These are phyloP conservation scores for Saksenaea oblongispora DNA, from an alignment of 371 early-diverging fungal species.

Conservation along the genomic window DNA sequence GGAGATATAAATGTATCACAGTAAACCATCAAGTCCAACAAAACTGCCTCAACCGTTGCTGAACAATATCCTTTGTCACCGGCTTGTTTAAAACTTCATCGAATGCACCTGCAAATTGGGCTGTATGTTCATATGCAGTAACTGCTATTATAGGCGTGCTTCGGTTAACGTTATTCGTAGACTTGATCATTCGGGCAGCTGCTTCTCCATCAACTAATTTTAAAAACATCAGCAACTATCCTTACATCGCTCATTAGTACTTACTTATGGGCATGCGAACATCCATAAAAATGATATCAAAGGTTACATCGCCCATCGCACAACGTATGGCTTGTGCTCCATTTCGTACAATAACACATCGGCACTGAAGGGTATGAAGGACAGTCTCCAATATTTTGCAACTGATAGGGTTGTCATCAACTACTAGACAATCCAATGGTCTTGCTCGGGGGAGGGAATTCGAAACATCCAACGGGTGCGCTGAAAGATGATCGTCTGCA, in stretches of 20 bases:
- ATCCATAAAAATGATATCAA: slow-evolving; percentile 93
- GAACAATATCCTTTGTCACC: slow-evolving; percentile 64
- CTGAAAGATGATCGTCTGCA: not conserved
- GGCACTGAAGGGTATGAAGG: slow-evolving; percentile 70
- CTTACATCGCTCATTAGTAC: slow-evolving; percentile 17
- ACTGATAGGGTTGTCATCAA: slow-evolving; percentile 90
- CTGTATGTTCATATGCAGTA: slow-evolving; percentile 69
- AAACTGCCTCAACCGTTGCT: slow-evolving; percentile 51
- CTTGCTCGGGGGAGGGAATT: not conserved
- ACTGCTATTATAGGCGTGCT: slow-evolving; percentile 76
- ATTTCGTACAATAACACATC: slow-evolving; percentile 83
- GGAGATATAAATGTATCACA: not conserved
- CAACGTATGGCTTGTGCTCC: slow-evolving; percentile 91
- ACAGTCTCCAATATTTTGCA: slow-evolving; percentile 88
- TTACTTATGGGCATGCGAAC: slow-evolving; percentile 89
- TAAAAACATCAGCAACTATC: not conserved
- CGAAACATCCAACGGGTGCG: not conserved
- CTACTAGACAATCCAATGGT: slow-evolving; percentile 69
- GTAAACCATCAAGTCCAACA: slow-evolving; percentile 16
- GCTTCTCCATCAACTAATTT: slow-evolving; percentile 84
- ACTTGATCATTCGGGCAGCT: slow-evolving; percentile 93
- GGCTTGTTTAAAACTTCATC: slow-evolving; percentile 77
- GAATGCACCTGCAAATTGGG: slow-evolving; percentile 62
- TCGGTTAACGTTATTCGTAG: slow-evolving; percentile 78
- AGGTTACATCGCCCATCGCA: slow-evolving; percentile 86